Conservation (phyloP, 1,284 basidiomycete species). For the Mycena citricolor region DNA sequence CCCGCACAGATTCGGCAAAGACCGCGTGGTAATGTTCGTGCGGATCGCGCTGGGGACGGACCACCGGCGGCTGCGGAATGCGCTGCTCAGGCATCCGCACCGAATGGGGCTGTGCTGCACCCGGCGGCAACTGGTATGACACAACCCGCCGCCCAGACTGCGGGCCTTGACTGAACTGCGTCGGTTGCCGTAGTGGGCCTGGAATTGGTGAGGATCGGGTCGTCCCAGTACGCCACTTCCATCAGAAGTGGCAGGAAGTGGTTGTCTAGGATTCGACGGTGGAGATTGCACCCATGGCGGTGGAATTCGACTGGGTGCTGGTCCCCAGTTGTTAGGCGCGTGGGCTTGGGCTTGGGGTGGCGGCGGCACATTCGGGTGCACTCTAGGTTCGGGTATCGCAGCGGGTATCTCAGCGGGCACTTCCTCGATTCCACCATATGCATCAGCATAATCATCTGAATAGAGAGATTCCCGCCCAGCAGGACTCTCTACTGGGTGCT, state of each 20-base stretch:
- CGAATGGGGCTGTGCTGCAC: conserved; percentile 7
- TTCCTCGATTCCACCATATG: conserved; percentile 1
- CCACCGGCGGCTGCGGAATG: neutral
- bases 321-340: neutral
- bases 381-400: neutral
- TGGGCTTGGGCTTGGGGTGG: neutral
- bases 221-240: no score
- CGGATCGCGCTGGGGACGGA: neutral
- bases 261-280: neutral
- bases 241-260: neutral
- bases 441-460: neutral
- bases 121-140: conserved; percentile 8
- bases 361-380: neutral
- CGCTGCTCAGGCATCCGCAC: conserved; percentile 1
- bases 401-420: neutral
- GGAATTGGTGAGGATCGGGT: no score
- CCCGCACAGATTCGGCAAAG: conserved; percentile 8
- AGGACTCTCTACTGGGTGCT: conserved; percentile 2
- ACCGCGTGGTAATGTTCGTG: conserved; percentile 2
- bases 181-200: no score
- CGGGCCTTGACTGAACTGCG: no score
- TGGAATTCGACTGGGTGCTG: neutral
- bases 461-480: neutral
- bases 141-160: conserved; percentile 2
- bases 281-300: conserved; percentile 2